Conservation (phyloP, 139 green algal species). For the Chlamydomonas sp. region DNA sequence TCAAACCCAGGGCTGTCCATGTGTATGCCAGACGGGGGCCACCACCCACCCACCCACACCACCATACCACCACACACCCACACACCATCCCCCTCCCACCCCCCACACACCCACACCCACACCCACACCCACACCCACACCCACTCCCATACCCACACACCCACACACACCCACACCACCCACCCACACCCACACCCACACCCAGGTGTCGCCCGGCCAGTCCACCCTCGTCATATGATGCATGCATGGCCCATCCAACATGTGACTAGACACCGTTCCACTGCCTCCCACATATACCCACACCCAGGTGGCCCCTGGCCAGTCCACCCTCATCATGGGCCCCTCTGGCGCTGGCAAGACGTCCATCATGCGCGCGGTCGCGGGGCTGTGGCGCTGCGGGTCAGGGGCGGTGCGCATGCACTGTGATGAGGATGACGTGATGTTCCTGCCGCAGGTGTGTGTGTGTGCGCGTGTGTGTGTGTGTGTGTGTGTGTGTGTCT, state of each 20-base stretch:
- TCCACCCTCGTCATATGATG: neutral
- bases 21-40: neutral
- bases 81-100: too few relatives aligned
- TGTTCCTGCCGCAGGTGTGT: slow-evolving; percentile 93
- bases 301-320: slow-evolving; percentile 38
- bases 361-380: slow-evolving; percentile 75
- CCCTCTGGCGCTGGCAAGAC: slow-evolving; percentile 88
- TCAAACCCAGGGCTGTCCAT: neutral
- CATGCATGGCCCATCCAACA: too few relatives aligned
- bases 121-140: neutral
- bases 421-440: slow-evolving; percentile 18
- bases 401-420: slow-evolving; percentile 42
- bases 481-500: too few relatives aligned
- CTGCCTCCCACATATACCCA: neutral
- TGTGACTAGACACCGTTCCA: neutral
- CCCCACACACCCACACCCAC: too few relatives aligned
- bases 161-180: neutral
- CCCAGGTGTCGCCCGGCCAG: neutral
- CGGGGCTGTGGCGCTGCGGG: slow-evolving; percentile 82
- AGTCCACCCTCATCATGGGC: slow-evolving; percentile 83
- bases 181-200: neutral
- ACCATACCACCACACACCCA: neutral
- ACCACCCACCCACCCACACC: neutral
- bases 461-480: too few relatives aligned
- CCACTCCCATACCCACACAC: neutral